phyloP scores from a whole-genome alignment of 306 rosid genomes.

The Spatholobus suberectus region DNA sequence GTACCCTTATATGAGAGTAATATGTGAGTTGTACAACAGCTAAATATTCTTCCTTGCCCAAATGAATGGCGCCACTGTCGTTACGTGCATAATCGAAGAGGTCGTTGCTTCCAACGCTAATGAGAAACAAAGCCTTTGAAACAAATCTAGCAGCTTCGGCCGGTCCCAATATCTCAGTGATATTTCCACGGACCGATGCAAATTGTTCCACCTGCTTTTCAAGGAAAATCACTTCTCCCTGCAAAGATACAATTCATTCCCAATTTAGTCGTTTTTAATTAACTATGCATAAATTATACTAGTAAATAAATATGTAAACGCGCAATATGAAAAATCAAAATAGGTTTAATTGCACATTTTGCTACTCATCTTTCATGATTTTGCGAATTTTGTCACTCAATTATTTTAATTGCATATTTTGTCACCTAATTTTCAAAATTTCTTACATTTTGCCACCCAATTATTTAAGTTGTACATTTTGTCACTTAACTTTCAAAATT shows the following conservation, averaged over 20 bases:
- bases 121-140: constrained; percentile 52
- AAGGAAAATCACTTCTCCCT: constrained; percentile 49
- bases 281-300: background rate
- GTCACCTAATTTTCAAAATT: too few species aligned
- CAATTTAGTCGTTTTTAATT: background rate
- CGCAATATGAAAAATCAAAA: too few species aligned
- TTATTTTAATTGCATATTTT: too few species aligned
- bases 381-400: too few species aligned
- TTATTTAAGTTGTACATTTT: too few species aligned
- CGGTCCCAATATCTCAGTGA: constrained; percentile 37
- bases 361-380: too few species aligned
- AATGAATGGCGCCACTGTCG: background rate
- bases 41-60: constrained; percentile 22
- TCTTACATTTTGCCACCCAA: too few species aligned
- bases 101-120: constrained; percentile 62
- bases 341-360: too few species aligned
- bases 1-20: constrained; percentile 42
- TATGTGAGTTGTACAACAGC: constrained; percentile 16
- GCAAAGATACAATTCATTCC: background rate
- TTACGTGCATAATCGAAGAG: constrained; percentile 44
- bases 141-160: background rate
- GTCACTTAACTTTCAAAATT: too few species aligned
- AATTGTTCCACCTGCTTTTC: constrained; percentile 58
- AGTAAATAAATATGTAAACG: background rate
- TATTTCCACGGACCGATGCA: constrained; percentile 35